Evolutionary conservation across 352 stramenopile genomes (phyloP), one percentile per base, ranked within the genome.

Genomic region (Phytophthora lateralis): DNA sequence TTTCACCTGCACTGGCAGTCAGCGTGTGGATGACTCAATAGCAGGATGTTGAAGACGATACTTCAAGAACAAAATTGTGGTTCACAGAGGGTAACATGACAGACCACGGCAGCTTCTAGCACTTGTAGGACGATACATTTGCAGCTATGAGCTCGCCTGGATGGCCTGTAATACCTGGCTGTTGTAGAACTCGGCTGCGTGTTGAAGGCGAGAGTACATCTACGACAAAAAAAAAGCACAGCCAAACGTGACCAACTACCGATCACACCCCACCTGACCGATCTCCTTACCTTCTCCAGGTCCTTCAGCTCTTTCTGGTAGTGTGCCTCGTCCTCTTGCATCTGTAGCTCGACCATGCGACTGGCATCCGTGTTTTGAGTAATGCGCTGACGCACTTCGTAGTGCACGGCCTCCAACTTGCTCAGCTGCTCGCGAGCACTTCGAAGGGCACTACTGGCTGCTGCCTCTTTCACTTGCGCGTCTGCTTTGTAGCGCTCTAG

Each of bases 141-240:
- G 3, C 21, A 53, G 26, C 41, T 77, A 78, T 18, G 66, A 48
- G 24, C 61, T 73, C 20, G 54, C 55, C 39, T 63, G 66, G 32
- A 90, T 76, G 41, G 69, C 81, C 27, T 85, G 60, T 14, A 85
- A 65, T 18, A 93, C 50, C 58, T 88, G 70, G 6, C 73, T 63
- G 53, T 91, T 93, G 76, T 93, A 93, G 57, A 76, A 80, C 55
- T 89, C 65, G 21, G 78, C 72, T 1, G 84, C 69, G 47, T 86
- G 63, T 55, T 87, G 78, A 50, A 93, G 58, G 17, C 81, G 76
- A 14, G 67, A 65, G 68, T 89, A 93, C 78, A 90, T 89, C 76
- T 93, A 24, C 27, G 24, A 54, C 50, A 53, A 41, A 7, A 38
- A 52, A 10, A 18, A 12, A 63, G 20, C 26, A 30, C 26, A 6